Evolutionary conservation across 768 basidiomycete genomes (phyloP).

Genomic region (Macrocybe gigantea): DNA sequence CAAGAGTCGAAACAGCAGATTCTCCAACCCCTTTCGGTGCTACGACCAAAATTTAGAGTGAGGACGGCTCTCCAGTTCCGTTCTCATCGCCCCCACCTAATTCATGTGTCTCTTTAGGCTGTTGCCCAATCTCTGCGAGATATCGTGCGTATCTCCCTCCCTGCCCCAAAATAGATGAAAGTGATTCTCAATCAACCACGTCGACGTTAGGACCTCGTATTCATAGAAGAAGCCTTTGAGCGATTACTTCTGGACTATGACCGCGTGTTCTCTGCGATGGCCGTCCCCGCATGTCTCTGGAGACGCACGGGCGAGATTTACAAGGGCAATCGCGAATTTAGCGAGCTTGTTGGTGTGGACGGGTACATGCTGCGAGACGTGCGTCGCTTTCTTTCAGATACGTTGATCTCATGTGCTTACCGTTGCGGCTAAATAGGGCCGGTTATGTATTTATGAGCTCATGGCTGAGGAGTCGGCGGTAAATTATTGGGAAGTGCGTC

Average conservation of each 20-base stretch:
- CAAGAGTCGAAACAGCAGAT: conserved; percentile 91
- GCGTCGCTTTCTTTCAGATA: conserved; percentile 23
- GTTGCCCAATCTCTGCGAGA: conserved; percentile 83
- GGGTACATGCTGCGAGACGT: conserved; percentile 87
- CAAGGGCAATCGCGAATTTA: conserved; percentile 96
- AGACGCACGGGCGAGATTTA: conserved; percentile 96
- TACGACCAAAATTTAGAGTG: conserved; percentile 82
- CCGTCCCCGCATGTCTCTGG: conserved; percentile 96
- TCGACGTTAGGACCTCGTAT: conserved; percentile 72
- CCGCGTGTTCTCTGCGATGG: conserved; percentile 91
- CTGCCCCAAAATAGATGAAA: conserved; percentile 1
- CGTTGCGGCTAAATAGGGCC: conserved; percentile 44
- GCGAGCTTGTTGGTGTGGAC: conserved; percentile 83
- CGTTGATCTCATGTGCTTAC: background rate
- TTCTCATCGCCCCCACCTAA: conserved; percentile 1
- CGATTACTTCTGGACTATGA: conserved; percentile 93
- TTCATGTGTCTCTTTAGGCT: conserved; percentile 33
- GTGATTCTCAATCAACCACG: background rate
- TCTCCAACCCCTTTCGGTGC: conserved; percentile 78
- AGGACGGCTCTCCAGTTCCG: conserved; percentile 13
- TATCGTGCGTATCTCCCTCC: conserved; percentile 41
- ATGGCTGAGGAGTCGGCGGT: conserved; percentile 98
- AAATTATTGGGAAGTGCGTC: conserved; percentile 89
- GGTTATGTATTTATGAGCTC: conserved; percentile 93
- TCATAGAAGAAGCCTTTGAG: conserved; percentile 98